phyloP scores from a whole-genome alignment of 2,329 filamentous ascomycete species.

The Nemania serpens region DNA sequence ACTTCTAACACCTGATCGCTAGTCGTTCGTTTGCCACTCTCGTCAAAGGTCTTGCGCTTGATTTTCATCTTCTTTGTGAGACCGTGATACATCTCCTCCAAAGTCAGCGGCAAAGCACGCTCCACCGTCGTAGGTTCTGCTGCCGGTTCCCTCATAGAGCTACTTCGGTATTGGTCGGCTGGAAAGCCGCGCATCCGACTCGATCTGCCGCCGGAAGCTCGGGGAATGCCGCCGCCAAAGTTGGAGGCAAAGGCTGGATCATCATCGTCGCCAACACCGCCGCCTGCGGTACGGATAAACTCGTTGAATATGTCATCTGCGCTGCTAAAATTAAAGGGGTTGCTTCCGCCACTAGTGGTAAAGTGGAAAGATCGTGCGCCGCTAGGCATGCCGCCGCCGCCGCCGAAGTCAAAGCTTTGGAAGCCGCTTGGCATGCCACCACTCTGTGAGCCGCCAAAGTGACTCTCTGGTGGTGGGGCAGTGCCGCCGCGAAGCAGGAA shows the following conservation, averaged over 20 bases:
- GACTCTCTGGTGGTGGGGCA: slow-evolving; percentile 67
- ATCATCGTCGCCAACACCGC: slow-evolving; percentile 49
- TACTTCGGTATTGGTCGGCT: slow-evolving; percentile 37
- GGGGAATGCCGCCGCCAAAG: slow-evolving; percentile 54
- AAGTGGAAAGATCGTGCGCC: slow-evolving; percentile 64
- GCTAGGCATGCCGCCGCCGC: slow-evolving; percentile 55
- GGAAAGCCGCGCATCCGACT: slow-evolving; percentile 49
- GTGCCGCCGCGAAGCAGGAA: slow-evolving; percentile 83
- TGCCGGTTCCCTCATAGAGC: slow-evolving; percentile 54
- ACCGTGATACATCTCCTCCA: slow-evolving; percentile 89
- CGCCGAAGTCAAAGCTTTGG: slow-evolving; percentile 25
- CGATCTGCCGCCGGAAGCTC: slow-evolving; percentile 38
- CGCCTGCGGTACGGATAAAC: slow-evolving; percentile 67
- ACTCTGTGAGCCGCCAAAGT: slow-evolving; percentile 59
- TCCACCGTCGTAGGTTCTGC: slow-evolving; percentile 87
- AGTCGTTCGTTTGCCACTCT: slow-evolving; percentile 79
- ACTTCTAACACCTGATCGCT: slow-evolving; percentile 93
- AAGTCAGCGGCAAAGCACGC: slow-evolving; percentile 74
- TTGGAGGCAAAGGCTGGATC: slow-evolving; percentile 58
- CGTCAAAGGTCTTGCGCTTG: slow-evolving; percentile 93
- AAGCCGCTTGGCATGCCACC: slow-evolving; percentile 39
- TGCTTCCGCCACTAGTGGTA: slow-evolving; percentile 58
- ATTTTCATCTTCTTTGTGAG: slow-evolving; percentile 97
- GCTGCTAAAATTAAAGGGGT: slow-evolving; percentile 81
- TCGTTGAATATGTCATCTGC: slow-evolving; percentile 84